A percentile compares a stretch with the other conserved stretches of the same genome.
Evolutionary conservation across 177 flowering plant genomes (phyloP).

Genomic region (Tripterygium wilfordii): DNA sequence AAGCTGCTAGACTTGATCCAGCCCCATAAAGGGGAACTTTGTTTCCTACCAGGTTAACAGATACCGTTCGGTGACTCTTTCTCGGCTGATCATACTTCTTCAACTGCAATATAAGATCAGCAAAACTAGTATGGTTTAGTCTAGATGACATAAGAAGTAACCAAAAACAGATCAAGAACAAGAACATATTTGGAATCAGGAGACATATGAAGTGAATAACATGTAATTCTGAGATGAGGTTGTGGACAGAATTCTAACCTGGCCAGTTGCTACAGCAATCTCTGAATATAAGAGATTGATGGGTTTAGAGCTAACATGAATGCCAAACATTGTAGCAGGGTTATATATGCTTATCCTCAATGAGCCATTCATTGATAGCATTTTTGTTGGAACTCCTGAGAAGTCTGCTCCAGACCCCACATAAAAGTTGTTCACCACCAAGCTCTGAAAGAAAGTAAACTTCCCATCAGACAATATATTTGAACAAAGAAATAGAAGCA

Average conservation of each 20-base stretch:
- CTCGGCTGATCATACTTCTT: slow-evolving; percentile 83
- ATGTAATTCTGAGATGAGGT: not conserved
- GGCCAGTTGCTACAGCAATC: slow-evolving; percentile 73
- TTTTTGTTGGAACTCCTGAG: slow-evolving; percentile 82
- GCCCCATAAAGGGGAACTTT: slow-evolving; percentile 93
- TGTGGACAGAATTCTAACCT: slow-evolving; percentile 36
- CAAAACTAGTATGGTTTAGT: no score
- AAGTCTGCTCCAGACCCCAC: slow-evolving; percentile 63
- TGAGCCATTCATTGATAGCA: slow-evolving; percentile 67
- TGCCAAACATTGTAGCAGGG: slow-evolving; percentile 85
- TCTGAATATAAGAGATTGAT: slow-evolving; percentile 58
- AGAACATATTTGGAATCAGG: no score
- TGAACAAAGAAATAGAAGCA: not conserved
- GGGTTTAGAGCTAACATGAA: slow-evolving; percentile 68
- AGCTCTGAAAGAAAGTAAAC: slow-evolving; percentile 44
- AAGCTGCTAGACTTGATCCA: slow-evolving; percentile 46
- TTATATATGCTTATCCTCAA: slow-evolving; percentile 60
- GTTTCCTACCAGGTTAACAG: slow-evolving; percentile 49
- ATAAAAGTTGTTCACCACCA: slow-evolving; percentile 48
- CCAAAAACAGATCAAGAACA: no score
- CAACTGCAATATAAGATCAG: slow-evolving; percentile 43
- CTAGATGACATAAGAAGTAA: no score
- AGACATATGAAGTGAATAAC: no score
- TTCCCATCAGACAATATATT: not conserved
- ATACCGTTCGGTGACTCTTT: slow-evolving; percentile 53